A percentile compares a stretch with the other conserved stretches of the same genome.
Evolutionary conservation across 768 basidiomycete species (phyloP).

Genomic region (Phanerodontia chrysosporium): DNA sequence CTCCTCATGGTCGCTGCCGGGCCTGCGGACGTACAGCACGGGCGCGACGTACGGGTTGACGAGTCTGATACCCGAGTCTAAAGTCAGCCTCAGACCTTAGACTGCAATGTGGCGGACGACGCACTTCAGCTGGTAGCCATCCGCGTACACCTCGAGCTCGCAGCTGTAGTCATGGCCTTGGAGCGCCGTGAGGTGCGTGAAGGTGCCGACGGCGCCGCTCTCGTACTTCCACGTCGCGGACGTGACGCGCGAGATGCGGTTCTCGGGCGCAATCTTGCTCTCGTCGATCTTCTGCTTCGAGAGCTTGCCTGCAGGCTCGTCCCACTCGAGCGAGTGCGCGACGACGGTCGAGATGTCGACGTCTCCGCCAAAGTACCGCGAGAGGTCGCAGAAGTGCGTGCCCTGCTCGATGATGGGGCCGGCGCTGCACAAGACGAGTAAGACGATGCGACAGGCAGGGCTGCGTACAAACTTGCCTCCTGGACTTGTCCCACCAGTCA

Average conservation of each 20-base stretch:
- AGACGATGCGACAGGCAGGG: neutral
- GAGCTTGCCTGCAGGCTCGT: constrained; percentile 83
- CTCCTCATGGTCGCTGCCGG: constrained; percentile 76
- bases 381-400: constrained; percentile 96
- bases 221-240: constrained; percentile 95
- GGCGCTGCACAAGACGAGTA: constrained; percentile 37
- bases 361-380: constrained; percentile 95
- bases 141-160: constrained; percentile 90
- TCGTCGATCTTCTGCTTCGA: constrained; percentile 84
- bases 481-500: constrained; percentile 94
- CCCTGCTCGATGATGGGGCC: constrained; percentile 89
- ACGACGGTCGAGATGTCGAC: constrained; percentile 77
- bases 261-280: constrained; percentile 74
- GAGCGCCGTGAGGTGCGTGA: constrained; percentile 86
- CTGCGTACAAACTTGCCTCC: constrained; percentile 41
- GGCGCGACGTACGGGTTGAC: constrained; percentile 94
- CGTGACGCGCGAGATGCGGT: constrained; percentile 92
- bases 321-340: constrained; percentile 90
- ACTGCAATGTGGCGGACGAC: constrained; percentile 21
- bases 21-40: constrained; percentile 78
- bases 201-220: constrained; percentile 88
- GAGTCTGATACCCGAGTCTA: constrained; percentile 44
- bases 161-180: constrained; percentile 94
- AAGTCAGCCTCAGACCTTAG: neutral
- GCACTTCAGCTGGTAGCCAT: constrained; percentile 85